phyloP scores from a whole-genome alignment of 225 moss, liverwort and hornwort genomes.

The Asterella californica region DNA sequence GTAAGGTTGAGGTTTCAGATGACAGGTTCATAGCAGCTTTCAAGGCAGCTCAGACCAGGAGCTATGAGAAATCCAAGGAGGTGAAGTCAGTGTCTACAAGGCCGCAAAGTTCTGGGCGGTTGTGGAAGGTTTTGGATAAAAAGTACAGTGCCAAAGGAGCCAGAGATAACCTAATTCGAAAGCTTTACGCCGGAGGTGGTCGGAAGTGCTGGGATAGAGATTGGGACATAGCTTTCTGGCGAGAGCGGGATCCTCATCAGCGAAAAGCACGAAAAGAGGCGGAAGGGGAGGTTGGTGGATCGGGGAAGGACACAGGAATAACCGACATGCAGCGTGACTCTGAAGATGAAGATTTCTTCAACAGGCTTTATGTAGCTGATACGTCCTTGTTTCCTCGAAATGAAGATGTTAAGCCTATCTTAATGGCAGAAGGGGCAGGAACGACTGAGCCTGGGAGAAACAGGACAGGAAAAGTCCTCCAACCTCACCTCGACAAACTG shows the following conservation, averaged over 20 bases:
- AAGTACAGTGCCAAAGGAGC: conserved; percentile 60
- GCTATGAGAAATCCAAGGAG: conserved; percentile 53
- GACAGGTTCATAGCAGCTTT: conserved; percentile 85
- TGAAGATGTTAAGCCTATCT: conserved; percentile 70
- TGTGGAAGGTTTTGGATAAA: conserved; percentile 66
- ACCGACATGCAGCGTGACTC: conserved; percentile 27
- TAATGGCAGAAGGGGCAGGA: conserved; percentile 12
- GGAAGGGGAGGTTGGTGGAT: conserved; percentile 41
- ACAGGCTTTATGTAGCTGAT: conserved; percentile 86
- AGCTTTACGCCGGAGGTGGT: conserved; percentile 83
- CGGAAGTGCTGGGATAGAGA: conserved; percentile 89
- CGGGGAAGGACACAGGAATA: conserved; percentile 19
- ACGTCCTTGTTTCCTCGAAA: conserved; percentile 88
- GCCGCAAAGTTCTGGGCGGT: conserved; percentile 55
- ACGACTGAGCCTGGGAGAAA: conserved; percentile 18
- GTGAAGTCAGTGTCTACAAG: conserved; percentile 44
- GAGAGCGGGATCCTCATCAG: conserved; percentile 63
- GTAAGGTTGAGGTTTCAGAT: conserved; percentile 71
- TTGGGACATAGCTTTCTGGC: conserved; percentile 99
- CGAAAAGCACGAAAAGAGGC: conserved; percentile 67
- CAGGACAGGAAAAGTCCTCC: neutral
- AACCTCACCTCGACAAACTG: conserved; percentile 3
- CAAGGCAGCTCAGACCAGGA: conserved; percentile 77
- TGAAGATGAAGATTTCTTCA: conserved; percentile 60
- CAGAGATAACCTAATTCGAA: conserved; percentile 80